These are phyloP conservation scores for Fusarium incarnatum DNA, from an alignment of 2,329 filamentous ascomycete genomes.

Conservation along the genomic window DNA sequence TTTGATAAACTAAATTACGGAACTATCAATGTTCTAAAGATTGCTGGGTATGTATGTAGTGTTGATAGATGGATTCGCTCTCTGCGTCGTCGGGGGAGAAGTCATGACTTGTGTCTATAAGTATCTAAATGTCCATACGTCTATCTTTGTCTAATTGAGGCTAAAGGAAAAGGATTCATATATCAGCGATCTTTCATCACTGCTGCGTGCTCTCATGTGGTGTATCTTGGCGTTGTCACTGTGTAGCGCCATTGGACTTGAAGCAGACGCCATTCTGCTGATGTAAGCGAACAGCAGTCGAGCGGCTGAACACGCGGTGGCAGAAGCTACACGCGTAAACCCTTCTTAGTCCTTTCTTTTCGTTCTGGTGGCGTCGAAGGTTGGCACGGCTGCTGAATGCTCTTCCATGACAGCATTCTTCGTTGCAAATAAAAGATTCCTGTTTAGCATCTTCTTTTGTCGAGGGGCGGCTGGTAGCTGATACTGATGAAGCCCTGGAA, in stretches of 20 bases:
- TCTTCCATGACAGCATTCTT: slow-evolving; percentile 9
- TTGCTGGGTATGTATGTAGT: too few species aligned
- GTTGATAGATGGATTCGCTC: too few species aligned
- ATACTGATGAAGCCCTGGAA: slow-evolving; percentile 4
- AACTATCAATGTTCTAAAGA: too few species aligned
- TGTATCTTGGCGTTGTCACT: background rate
- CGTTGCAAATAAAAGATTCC: background rate
- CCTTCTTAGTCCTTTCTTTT: background rate
- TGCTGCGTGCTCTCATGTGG: background rate
- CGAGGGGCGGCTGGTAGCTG: background rate
- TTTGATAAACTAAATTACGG: too few species aligned
- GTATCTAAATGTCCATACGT: background rate
- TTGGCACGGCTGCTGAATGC: slow-evolving; percentile 6
- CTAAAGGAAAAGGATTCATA: background rate
- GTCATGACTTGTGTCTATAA: too few species aligned
- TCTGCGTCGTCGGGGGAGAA: too few species aligned
- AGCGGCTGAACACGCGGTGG: slow-evolving; percentile 1
- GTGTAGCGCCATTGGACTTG: background rate
- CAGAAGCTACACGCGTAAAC: slow-evolving; percentile 2
- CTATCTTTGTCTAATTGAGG: background rate
- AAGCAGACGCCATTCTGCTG: slow-evolving; percentile 8
- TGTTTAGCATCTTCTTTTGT: background rate
- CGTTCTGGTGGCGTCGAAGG: slow-evolving; percentile 8
- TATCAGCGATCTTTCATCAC: background rate
- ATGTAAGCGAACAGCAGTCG: slow-evolving; percentile 1